Evolutionary conservation across 345 rosid genomes (phyloP).

Genomic region (Eucalyptus curtisii): DNA sequence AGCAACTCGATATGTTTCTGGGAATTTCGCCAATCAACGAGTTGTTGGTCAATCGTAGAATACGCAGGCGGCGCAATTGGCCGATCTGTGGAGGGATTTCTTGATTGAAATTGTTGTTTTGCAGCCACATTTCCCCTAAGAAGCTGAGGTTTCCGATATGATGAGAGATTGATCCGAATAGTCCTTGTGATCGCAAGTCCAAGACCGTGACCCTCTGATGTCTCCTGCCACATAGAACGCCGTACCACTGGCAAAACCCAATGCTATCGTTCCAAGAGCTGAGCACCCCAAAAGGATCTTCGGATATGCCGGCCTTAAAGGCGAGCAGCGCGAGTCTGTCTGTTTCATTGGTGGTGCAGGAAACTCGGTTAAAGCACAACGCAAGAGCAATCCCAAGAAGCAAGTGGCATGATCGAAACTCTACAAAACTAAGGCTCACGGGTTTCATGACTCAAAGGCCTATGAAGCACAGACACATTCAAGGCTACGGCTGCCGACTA

Average conservation of each 20-base stretch:
- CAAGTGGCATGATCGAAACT: neutral
- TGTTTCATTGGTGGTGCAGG: too few relatives aligned
- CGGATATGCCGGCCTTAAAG: too few relatives aligned
- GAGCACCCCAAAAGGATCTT: too few relatives aligned
- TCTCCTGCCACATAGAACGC: fast-evolving
- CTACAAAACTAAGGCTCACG: neutral
- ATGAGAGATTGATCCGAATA: too few relatives aligned
- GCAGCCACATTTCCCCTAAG: neutral
- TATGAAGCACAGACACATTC: too few relatives aligned
- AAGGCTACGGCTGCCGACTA: too few relatives aligned
- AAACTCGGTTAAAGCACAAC: neutral
- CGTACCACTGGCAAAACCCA: too few relatives aligned
- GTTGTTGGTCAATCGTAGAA: fast-evolving
- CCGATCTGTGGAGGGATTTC: neutral
- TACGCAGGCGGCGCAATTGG: neutral
- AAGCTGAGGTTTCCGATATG: too few relatives aligned
- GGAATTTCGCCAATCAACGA: neutral
- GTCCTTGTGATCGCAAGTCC: too few relatives aligned
- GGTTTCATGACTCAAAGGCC: neutral
- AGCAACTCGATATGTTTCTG: neutral
- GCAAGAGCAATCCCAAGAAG: neutral
- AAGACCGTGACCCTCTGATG: fast-evolving
- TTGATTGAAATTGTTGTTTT: neutral
- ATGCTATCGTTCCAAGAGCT: too few relatives aligned
- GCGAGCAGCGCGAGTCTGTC: too few relatives aligned